Evolutionary conservation across 805 yeast species (phyloP).

Genomic region (Wickerhamiella alocasiicola): DNA sequence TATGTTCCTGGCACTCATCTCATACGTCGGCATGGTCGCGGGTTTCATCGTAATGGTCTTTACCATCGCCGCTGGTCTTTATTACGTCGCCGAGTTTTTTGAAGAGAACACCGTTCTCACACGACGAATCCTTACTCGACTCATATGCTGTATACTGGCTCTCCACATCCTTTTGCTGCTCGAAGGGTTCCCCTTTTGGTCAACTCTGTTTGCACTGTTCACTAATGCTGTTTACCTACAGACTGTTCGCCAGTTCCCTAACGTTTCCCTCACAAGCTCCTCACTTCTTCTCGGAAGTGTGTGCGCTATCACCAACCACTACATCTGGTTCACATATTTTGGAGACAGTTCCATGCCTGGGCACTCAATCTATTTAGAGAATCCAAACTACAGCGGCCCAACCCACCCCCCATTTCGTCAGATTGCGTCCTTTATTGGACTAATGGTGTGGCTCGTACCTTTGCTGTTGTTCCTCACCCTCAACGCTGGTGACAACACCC

Average conservation of each 20-base stretch:
- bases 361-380: conserved; percentile 30
- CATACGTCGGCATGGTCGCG: conserved; percentile 45
- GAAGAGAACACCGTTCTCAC: conserved; percentile 90
- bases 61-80: conserved; percentile 78
- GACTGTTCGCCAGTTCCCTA: conserved; percentile 73
- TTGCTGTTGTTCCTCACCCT: conserved; percentile 82
- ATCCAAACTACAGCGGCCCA: conserved; percentile 45
- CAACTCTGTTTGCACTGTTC: conserved; percentile 52
- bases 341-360: conserved; percentile 58
- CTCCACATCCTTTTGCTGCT: conserved; percentile 46
- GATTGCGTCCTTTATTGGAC: conserved; percentile 88
- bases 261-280: conserved; percentile 61
- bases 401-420: conserved; percentile 73
- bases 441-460: conserved; percentile 89
- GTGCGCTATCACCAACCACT: conserved; percentile 68
- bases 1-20: conserved; percentile 49
- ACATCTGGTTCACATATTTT: conserved; percentile 80
- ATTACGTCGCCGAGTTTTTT: conserved; percentile 80
- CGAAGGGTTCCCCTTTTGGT: conserved; percentile 67
- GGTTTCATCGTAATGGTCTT: conserved; percentile 51
- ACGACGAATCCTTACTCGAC: conserved; percentile 47
- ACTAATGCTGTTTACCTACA: conserved; percentile 65
- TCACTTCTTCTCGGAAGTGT: conserved; percentile 58
- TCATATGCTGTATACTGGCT: conserved; percentile 50
- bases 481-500: conserved; percentile 79